Conservation (phyloP, 345 rosid species). For the Adansonia digitata region DNA sequence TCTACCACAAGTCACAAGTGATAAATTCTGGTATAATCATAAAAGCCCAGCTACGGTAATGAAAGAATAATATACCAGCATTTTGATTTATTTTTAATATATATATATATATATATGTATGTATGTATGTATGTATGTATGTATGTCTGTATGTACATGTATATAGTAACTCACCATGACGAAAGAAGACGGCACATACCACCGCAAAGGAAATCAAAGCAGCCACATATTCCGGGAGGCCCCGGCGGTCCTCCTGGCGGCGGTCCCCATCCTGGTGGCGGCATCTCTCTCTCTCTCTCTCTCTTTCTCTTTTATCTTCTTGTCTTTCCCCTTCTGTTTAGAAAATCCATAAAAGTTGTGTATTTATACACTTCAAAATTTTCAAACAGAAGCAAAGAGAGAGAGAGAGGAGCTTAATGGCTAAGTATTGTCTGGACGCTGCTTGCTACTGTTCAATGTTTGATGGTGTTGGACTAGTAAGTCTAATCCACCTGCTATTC, state of each 20-base stretch:
- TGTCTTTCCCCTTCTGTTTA: neutral
- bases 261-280: constrained; percentile 55
- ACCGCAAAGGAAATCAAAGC: constrained; percentile 36
- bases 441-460: neutral
- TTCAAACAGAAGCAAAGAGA: neutral
- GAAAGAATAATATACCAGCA: too few species aligned
- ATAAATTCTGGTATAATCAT: too few species aligned
- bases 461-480: neutral
- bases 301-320: neutral
- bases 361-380: neutral
- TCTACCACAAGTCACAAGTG: too few species aligned
- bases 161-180: constrained; percentile 30
- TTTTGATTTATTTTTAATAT: too few species aligned
- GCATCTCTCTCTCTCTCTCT: constrained; percentile 27
- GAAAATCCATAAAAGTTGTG: too few species aligned
- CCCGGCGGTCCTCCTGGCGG: constrained; percentile 50
- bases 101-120: too few species aligned
- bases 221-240: constrained; percentile 33
- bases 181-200: constrained; percentile 41
- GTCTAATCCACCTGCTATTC: neutral
- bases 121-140: too few species aligned
- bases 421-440: neutral
- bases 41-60: too few species aligned
- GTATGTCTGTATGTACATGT: too few species aligned
- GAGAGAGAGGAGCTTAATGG: neutral